Conservation (phyloP, 2,329 filamentous ascomycete genomes). For the Pseudopithomyces chartarum region DNA sequence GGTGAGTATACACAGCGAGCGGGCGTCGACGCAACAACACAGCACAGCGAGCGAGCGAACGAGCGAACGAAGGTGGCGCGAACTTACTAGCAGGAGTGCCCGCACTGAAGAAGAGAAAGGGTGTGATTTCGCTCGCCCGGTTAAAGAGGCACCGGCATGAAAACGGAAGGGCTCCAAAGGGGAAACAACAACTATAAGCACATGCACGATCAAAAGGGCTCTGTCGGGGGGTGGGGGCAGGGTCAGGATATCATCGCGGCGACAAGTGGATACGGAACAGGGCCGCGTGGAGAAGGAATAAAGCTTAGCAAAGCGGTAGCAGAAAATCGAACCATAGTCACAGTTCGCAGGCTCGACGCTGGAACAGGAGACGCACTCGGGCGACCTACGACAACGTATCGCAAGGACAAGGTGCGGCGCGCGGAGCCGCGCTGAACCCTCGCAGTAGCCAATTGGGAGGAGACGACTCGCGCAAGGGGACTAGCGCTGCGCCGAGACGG, state of each 20-base stretch:
- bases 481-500: constrained; percentile 15
- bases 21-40: constrained; percentile 3
- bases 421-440: constrained; percentile 21
- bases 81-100: constrained; percentile 45
- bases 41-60: neutral
- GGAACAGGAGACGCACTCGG: constrained; percentile 36
- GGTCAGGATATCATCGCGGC: constrained; percentile 35
- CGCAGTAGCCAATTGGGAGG: constrained; percentile 30
- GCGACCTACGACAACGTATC: constrained; percentile 34
- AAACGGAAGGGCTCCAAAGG: constrained; percentile 40
- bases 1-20: constrained; percentile 23
- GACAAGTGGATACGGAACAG: constrained; percentile 31
- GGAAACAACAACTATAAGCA: constrained; percentile 48
- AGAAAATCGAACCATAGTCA: constrained; percentile 43
- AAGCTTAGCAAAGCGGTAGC: constrained; percentile 35
- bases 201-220: constrained; percentile 23
- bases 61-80: constrained; percentile 1
- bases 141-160: constrained; percentile 47
- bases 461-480: constrained; percentile 18
- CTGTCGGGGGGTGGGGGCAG: constrained; percentile 21
- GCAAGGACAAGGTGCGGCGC: constrained; percentile 32
- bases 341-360: constrained; percentile 29
- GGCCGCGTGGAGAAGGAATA: constrained; percentile 35
- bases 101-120: constrained; percentile 45
- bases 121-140: constrained; percentile 34